phyloP scores from a whole-genome alignment of 208 protist species.

The Leishmania arabica region DNA sequence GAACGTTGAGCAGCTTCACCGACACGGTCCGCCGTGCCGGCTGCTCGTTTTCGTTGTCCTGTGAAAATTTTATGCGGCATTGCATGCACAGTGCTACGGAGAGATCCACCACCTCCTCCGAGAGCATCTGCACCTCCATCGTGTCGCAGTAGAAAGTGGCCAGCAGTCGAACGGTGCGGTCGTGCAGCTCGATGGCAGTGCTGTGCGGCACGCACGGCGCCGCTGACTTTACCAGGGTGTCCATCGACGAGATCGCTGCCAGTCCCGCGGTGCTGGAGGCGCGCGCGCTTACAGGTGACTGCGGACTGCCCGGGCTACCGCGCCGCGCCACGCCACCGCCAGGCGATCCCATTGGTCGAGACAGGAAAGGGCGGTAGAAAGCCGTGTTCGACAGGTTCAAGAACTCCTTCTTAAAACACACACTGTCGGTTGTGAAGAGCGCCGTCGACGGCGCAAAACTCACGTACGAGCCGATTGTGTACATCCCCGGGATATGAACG shows the following conservation, averaged over 20 bases:
- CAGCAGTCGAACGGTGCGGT: conserved; percentile 39
- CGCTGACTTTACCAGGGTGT: background rate
- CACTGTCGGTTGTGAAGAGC: conserved; percentile 53
- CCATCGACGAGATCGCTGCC: conserved; percentile 11
- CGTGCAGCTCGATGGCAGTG: conserved; percentile 19
- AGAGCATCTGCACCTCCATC: conserved; percentile 53
- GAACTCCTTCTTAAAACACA: conserved; percentile 72
- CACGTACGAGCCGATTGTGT: conserved; percentile 83
- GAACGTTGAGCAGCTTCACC: conserved; percentile 51
- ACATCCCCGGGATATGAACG: conserved; percentile 80
- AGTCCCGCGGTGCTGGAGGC: conserved; percentile 2
- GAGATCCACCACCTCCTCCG: conserved; percentile 70
- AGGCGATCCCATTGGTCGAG: conserved; percentile 6
- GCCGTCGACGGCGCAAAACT: conserved; percentile 66
- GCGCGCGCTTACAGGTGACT: conserved; percentile 13
- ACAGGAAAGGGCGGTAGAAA: conserved; percentile 28
- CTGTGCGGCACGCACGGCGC: background rate
- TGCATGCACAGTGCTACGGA: conserved; percentile 57
- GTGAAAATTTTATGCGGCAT: conserved; percentile 35
- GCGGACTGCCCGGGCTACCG: background rate
- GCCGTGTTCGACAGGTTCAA: conserved; percentile 35
- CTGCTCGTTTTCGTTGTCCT: conserved; percentile 54
- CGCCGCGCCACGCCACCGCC: background rate
- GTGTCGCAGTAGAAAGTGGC: conserved; percentile 43
- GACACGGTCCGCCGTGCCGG: conserved; percentile 38